Evolutionary conservation across 306 rosid genomes (phyloP).

Genomic region (Clitoria ternatea): DNA sequence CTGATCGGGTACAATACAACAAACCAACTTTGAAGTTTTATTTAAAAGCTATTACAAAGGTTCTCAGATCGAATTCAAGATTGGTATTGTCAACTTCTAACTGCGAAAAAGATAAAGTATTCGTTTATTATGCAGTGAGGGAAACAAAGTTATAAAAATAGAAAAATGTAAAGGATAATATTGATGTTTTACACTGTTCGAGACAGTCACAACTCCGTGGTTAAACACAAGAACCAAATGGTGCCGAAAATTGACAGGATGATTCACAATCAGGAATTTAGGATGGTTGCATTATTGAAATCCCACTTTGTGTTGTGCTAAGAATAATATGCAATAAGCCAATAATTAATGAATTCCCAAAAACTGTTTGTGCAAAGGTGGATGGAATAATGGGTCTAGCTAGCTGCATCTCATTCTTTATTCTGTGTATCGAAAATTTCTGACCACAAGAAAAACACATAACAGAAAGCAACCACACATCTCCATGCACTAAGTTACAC

Average conservation of each 20-base stretch:
- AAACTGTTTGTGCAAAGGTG: conserved; percentile 25
- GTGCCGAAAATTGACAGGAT: conserved; percentile 6
- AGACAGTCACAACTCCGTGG: no score
- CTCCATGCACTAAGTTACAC: conserved; percentile 36
- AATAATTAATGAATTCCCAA: background rate
- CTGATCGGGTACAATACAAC: conserved; percentile 15
- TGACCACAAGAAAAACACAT: conserved; percentile 23
- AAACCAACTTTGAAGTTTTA: conserved; percentile 3
- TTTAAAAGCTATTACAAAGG: background rate
- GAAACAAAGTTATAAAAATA: no score
- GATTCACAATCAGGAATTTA: conserved; percentile 23
- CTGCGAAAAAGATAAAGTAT: no score
- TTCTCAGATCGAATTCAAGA: conserved; percentile 11
- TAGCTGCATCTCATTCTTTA: conserved; percentile 53
- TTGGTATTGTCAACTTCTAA: conserved; percentile 23
- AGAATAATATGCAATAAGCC: background rate
- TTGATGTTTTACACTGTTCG: no score
- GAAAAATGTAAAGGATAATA: no score
- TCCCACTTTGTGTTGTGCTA: background rate
- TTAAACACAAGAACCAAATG: no score
- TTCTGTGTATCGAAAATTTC: conserved; percentile 32
- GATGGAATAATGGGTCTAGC: conserved; percentile 35
- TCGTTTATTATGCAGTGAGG: no score
- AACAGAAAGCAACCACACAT: conserved; percentile 42
- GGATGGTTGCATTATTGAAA: conserved; percentile 34